A percentile compares a stretch with the other conserved stretches of the same genome.
These are phyloP conservation scores for Penium margaritaceum DNA, from an alignment of 139 green algal species.

Conservation along the genomic window DNA sequence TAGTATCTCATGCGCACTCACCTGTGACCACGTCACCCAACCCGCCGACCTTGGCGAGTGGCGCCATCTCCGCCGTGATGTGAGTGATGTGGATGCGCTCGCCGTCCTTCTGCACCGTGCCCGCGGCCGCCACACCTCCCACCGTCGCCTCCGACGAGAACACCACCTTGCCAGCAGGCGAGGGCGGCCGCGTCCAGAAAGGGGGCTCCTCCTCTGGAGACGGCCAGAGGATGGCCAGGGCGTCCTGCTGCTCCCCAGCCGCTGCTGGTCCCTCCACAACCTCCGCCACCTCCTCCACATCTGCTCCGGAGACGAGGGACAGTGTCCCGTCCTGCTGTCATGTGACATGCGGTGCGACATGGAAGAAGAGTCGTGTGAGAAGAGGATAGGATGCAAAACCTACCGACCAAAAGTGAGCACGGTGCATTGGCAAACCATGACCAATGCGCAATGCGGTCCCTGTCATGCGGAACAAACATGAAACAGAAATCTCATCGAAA, in stretches of 20 bases:
- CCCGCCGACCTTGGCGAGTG: constrained; percentile 80
- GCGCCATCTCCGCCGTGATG: constrained; percentile 86
- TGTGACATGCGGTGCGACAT: not conserved
- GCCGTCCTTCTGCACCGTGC: constrained; percentile 36
- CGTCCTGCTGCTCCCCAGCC: not conserved
- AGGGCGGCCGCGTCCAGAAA: constrained; percentile 28
- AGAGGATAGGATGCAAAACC: too few relatives aligned
- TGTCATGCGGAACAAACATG: too few relatives aligned
- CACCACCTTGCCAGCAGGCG: not conserved
- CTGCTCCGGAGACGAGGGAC: too few relatives aligned
- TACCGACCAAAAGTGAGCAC: too few relatives aligned
- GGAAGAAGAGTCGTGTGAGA: too few relatives aligned
- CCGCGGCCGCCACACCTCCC: not conserved
- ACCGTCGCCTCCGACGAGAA: not conserved
- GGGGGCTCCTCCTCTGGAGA: constrained; percentile 14
- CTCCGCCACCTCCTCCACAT: not conserved
- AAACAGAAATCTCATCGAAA: too few relatives aligned
- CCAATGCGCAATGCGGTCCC: too few relatives aligned
- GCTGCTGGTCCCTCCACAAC: not conserved
- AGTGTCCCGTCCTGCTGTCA: not conserved
- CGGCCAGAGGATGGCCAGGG: constrained; percentile 18
- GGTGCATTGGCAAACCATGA: too few relatives aligned
- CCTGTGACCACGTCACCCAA: constrained; percentile 79
- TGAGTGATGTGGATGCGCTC: constrained; percentile 72
- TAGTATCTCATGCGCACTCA: not conserved